phyloP scores from a whole-genome alignment of 75 land plant genomes.

The Pseudotsuga menziesii region DNA sequence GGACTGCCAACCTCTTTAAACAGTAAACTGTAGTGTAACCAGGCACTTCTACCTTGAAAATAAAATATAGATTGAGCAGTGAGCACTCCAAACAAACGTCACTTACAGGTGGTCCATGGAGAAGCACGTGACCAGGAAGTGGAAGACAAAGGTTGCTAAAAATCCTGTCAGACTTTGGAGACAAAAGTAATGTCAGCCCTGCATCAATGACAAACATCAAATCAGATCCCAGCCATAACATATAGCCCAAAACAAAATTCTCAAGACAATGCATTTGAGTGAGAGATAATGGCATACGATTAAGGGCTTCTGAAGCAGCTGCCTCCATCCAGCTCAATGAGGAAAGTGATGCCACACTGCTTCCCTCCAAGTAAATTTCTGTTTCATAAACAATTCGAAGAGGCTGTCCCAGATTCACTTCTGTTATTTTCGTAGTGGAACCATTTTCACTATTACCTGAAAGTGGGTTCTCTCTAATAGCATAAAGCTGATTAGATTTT shows the following conservation, averaged over 20 bases:
- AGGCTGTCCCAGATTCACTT: conserved; percentile 29
- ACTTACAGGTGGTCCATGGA: conserved; percentile 93
- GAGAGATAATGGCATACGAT: conserved; percentile 39
- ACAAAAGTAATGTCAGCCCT: conserved; percentile 63
- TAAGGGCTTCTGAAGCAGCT: conserved; percentile 50
- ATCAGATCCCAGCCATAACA: conserved; percentile 15
- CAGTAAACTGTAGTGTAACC: too few species aligned
- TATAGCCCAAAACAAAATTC: conserved; percentile 2
- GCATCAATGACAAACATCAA: conserved; percentile 19
- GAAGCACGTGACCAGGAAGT: conserved; percentile 84
- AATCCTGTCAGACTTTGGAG: conserved; percentile 49
- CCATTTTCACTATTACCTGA: not conserved
- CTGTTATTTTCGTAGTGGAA: not conserved
- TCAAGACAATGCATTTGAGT: conserved; percentile 4
- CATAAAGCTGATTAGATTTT: conserved; percentile 4
- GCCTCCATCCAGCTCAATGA: conserved; percentile 77
- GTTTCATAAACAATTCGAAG: conserved; percentile 16
- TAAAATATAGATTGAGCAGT: too few species aligned
- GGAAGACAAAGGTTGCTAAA: conserved; percentile 42
- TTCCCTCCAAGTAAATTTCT: conserved; percentile 23
- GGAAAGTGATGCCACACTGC: conserved; percentile 16
- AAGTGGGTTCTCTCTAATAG: not conserved
- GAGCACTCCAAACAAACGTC: not conserved
- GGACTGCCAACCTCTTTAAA: too few species aligned
- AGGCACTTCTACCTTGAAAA: too few species aligned